phyloP scores from a whole-genome alignment of 768 basidiomycete species.

The Tephrocybe sp. region DNA sequence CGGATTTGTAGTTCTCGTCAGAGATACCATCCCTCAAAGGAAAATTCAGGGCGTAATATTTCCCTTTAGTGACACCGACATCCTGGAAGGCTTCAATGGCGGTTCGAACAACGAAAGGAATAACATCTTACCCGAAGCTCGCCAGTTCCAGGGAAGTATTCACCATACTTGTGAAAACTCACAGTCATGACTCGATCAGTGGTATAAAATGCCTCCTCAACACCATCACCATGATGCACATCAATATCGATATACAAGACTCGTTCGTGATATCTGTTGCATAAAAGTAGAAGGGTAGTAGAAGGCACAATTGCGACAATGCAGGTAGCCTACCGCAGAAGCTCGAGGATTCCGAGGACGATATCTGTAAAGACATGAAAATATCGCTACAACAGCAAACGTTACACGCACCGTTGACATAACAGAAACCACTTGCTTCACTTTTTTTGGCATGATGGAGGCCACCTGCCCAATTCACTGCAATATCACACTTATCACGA shows the following conservation, averaged over 20 bases:
- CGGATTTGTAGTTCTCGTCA: constrained; percentile 91
- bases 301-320: background rate
- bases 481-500: constrained; percentile 97
- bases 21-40: constrained; percentile 93
- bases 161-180: constrained; percentile 98
- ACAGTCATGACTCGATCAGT: constrained; percentile 99
- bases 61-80: constrained; percentile 90
- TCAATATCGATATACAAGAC: constrained; percentile 99
- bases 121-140: constrained; percentile 70
- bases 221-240: constrained; percentile 98
- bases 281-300: background rate
- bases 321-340: constrained; percentile 60
- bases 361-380: constrained; percentile 58
- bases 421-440: constrained; percentile 98
- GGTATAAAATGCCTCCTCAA: constrained; percentile 99
- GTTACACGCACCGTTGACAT: constrained; percentile 76
- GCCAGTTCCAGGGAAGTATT: constrained; percentile 99
- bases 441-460: constrained; percentile 99
- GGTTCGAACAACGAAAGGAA: background rate
- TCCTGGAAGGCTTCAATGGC: constrained; percentile 49
- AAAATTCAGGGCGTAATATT: constrained; percentile 92
- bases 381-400: background rate
- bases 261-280: constrained; percentile 80
- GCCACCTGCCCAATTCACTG: constrained; percentile 98
- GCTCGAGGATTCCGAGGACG: constrained; percentile 93